These are phyloP conservation scores for Cryoendolithus antarcticus DNA, from an alignment of 2,329 filamentous ascomycete genomes.

Conservation along the genomic window DNA sequence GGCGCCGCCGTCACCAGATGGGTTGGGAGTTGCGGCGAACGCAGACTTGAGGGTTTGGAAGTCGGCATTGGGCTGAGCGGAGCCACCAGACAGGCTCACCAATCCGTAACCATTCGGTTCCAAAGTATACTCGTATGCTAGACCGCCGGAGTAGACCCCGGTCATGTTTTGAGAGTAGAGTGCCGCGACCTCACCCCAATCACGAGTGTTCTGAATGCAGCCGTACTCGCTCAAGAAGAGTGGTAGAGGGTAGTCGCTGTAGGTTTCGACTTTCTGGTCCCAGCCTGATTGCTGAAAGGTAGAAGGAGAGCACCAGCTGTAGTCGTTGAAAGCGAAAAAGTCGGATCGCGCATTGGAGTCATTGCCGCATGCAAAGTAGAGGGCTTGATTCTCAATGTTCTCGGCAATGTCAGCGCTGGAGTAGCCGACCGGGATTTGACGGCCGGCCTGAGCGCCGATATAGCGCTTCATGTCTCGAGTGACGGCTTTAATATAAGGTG, in stretches of 20 bases:
- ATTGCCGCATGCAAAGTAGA: slow-evolving; percentile 85
- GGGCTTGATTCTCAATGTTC: slow-evolving; percentile 74
- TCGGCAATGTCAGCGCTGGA: slow-evolving; percentile 72
- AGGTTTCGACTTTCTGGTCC: slow-evolving; percentile 78
- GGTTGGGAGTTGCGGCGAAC: slow-evolving; percentile 38
- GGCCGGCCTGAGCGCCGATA: slow-evolving; percentile 56
- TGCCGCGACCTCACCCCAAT: slow-evolving; percentile 66
- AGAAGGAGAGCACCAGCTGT: slow-evolving; percentile 68
- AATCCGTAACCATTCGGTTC: slow-evolving; percentile 72
- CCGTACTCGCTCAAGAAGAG: slow-evolving; percentile 93
- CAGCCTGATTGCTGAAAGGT: slow-evolving; percentile 62
- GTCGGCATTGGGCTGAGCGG: slow-evolving; percentile 48
- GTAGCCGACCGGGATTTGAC: slow-evolving; percentile 66
- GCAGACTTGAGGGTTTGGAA: slow-evolving; percentile 46
- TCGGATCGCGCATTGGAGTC: slow-evolving; percentile 67
- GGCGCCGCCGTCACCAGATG: slow-evolving; percentile 47
- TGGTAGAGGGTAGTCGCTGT: slow-evolving; percentile 71
- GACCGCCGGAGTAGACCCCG: slow-evolving; percentile 78
- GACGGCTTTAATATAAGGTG: slow-evolving; percentile 59
- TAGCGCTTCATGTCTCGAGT: slow-evolving; percentile 73
- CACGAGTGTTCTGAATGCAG: slow-evolving; percentile 67
- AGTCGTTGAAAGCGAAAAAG: slow-evolving; percentile 83
- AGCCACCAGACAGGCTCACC: slow-evolving; percentile 47
- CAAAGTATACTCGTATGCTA: slow-evolving; percentile 87
- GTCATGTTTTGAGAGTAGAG: slow-evolving; percentile 80